Evolutionary conservation across 2,329 filamentous ascomycete species (phyloP).

Genomic region (Talaromyces albobiverticillius): DNA sequence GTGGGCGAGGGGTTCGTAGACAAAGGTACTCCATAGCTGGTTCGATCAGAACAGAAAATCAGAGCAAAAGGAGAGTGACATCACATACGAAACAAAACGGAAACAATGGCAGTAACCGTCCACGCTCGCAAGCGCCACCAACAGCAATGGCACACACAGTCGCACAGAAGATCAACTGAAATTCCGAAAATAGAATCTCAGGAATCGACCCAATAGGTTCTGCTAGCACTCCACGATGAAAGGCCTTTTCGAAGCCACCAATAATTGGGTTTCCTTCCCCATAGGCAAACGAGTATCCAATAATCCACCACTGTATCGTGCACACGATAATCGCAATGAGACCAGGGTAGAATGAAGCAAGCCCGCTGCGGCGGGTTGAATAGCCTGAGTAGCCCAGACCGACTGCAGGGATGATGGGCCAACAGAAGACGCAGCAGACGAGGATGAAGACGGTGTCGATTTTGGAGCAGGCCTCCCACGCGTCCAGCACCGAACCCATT

Average conservation of each 20-base stretch:
- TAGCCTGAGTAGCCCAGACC: constrained; percentile 52
- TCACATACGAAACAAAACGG: constrained; percentile 45
- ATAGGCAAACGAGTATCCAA: constrained; percentile 51
- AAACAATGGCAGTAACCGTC: constrained; percentile 45
- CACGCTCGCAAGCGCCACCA: constrained; percentile 49
- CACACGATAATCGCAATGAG: constrained; percentile 49
- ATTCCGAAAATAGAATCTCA: constrained; percentile 51
- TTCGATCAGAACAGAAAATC: neutral
- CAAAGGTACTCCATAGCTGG: constrained; percentile 49
- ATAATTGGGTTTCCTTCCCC: constrained; percentile 46
- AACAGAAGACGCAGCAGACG: constrained; percentile 52
- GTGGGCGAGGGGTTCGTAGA: constrained; percentile 48
- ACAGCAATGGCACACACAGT: constrained; percentile 53
- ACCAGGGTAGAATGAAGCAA: constrained; percentile 49
- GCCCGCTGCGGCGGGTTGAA: constrained; percentile 47
- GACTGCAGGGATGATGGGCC: constrained; percentile 52
- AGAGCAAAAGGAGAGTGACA: too few relatives aligned
- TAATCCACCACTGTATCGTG: constrained; percentile 50
- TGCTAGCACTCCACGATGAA: constrained; percentile 46
- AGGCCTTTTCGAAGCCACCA: constrained; percentile 45
- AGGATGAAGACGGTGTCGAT: constrained; percentile 53
- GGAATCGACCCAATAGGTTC: constrained; percentile 51
- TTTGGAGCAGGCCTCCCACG: constrained; percentile 52
- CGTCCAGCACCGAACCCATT: constrained; percentile 31
- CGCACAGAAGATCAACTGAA: constrained; percentile 51